Evolutionary conservation across 805 yeast species (phyloP), one percentile per base, ranked within the genome.

Genomic region (Teunomyces barrocoloradensis): DNA sequence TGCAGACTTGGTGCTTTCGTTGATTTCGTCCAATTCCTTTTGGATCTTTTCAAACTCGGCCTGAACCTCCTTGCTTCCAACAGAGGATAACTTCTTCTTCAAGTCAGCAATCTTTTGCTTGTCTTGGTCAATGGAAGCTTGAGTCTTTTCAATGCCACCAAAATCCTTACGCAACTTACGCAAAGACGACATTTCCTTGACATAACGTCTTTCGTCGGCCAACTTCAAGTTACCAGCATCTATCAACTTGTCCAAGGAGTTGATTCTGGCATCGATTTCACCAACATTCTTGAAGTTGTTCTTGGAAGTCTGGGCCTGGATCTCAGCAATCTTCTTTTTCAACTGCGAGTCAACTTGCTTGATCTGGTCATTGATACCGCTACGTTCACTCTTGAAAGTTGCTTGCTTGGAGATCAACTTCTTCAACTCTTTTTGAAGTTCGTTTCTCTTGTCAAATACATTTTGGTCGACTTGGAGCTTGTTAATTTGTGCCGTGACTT

Each of bases 171-270:
- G 82, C 63, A 87, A 72, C 71, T 88, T 89, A 70, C 92, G 84
- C 66, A 94, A 80, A 40, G 84, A 68, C 44, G 89, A 79, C 77
- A 89, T 87, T 72, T 92, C 98, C 72, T 87, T 87, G 56, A 94
- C 82, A 54, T 77, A 70, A 63, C 83, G 79, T 74, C 89, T 85
- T 78, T 94, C 99, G 53, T 92, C 96, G 45, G 90, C 97, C 61
- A 94, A 81, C 58, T 88, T 81, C 64, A 94, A 76, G 40, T 77
- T 69, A 53, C 98, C 98, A 43, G 86, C 70, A 47, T 87, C 88
- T 52, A 94, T 84, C 55, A 78, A 74, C 37, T 77, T 78, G 65
- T 94, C 97, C 61, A 89, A 79, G 54, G 74, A 74, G 49, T 65
- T 63, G 60, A 87, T 76, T 66, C 84, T 81, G 49, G 73, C 73